Evolutionary conservation across 139 green algal species (phyloP), one percentile per base, ranked within the genome.

Genomic region (Micractinium conductrix): DNA sequence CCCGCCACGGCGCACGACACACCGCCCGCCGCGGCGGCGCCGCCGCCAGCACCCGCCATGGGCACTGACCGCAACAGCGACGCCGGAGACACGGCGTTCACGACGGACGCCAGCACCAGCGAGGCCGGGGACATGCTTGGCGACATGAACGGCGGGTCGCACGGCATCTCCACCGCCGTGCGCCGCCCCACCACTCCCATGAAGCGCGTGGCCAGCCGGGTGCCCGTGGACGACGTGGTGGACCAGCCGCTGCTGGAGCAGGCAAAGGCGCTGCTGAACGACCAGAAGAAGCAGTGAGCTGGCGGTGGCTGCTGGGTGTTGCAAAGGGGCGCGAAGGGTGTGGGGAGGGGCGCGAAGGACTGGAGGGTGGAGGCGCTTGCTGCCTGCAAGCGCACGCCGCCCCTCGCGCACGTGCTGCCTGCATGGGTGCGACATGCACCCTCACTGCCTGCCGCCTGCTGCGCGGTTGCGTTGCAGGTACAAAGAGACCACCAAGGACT

Each of bases 221-320:
- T 81, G 75, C 75, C 75, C 26, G 53, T 81, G 6, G n/a, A 38
- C 24, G 75, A 81, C 30, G 37, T 81, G 75, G 30, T 38, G 26
- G 78, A 83, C 26, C 60, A 83, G 78, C 78, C 78, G 60, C 78
- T 83, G 78, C 78, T 83, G 35, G 21, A 8, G 35, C 78, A 83
- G 78, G 78, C 60, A 28, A 38, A 30, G 12, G 16, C 74, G 78
- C 16, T 83, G 26, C n/a, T 83, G 38, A n/a, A 73, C 17, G 78
- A 83, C 30, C 78, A 83, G 42, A 28, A 30, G 16, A 62, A 2
- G 40, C 74, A 74, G 78, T 83, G 78, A 58, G 75, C 2, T 35
- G 21, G 3, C 1, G 16, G 44, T 16, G 44, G 48, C 7, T 42
- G 44, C 45, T 44, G 40, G 30, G 2, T n/a, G 8, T 9, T n/a